Base-by-base conservation (phyloP, 2,329 filamentous ascomycete genomes). In the Fulvia fulva region DNA sequence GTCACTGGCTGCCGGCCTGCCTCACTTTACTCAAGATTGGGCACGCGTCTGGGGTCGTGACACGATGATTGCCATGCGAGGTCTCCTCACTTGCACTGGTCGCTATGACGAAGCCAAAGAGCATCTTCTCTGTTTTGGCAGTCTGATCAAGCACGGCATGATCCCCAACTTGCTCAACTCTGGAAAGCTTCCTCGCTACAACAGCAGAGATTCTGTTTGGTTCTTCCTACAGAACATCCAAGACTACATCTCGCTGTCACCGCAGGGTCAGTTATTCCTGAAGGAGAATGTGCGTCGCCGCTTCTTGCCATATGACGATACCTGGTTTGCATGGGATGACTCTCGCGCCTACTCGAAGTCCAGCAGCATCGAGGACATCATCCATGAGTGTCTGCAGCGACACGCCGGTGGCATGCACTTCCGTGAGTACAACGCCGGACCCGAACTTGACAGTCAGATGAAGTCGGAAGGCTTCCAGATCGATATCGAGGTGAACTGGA, bases 71-170 rank as follows among this genome's bases (percentile, higher is more conserved):
- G 94, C 94, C 14, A 84, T 96, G 43, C 88, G 94, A 52, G 94
- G 94, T 45, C 80, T 99, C n/a, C 90, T 90, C 65, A 83, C 99
- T 34, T 91, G 90, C 43, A 97, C 93, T 11, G 91, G 91, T 1
- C 87, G 94, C 8, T 96, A 89, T 67, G 84, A 83, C 2, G 92
- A 97, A 71, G 94, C 94, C 7, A 92, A 86, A 70, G 91, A 97
- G 73, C 95, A 99, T 70, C 96, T 99, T 58, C 79, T 91, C 60
- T 93, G 92, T 8, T 99, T 99, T 76, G 92, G 90, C 2, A 96
- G 91, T 71, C 92, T 99, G 11, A 78, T 99, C 65, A 99, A 99
- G 79, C 94, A 99, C 68, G 94, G 94, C 52, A 96, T 97, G 91
- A 92, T 99, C 57, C 94, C 94, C 14, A 99, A 99, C 69, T 81